phyloP scores from a whole-genome alignment of 1,284 basidiomycete species.

The Sporisorium iseilematis-ciliati region DNA sequence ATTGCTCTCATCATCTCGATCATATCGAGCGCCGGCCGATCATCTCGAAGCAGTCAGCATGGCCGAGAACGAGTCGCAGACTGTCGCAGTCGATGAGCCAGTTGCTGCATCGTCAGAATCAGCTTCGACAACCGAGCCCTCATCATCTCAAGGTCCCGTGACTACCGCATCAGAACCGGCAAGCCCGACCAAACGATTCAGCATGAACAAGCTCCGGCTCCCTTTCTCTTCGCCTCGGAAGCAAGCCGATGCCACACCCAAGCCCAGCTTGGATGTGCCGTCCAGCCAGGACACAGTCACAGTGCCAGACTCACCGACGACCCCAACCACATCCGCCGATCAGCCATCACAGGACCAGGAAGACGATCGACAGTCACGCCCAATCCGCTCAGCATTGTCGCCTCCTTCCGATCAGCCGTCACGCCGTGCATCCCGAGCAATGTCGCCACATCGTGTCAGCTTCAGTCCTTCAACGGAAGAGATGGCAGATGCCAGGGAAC shows the following conservation, averaged over 20 bases:
- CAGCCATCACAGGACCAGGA: background rate
- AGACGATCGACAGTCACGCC: background rate
- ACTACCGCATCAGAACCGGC: background rate
- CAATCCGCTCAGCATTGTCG: slow-evolving; percentile 24
- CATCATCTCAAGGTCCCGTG: background rate
- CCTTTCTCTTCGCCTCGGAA: slow-evolving; percentile 40
- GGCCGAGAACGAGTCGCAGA: slow-evolving; percentile 1
- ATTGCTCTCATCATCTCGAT: too few relatives aligned
- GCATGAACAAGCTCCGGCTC: slow-evolving; percentile 34
- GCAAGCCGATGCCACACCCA: background rate
- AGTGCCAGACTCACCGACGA: background rate
- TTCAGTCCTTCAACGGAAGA: slow-evolving; percentile 57
- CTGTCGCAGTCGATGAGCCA: background rate
- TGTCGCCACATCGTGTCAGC: slow-evolving; percentile 48
- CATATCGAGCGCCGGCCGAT: too few relatives aligned
- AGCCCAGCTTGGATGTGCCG: background rate
- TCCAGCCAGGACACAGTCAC: background rate
- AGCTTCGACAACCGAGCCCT: background rate
- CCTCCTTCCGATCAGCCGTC: slow-evolving; percentile 9
- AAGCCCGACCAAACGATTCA: slow-evolving; percentile 31
- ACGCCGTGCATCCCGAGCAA: slow-evolving; percentile 15
- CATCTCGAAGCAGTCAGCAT: slow-evolving; percentile 1
- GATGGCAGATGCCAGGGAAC: slow-evolving; percentile 39
- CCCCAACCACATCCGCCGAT: background rate
- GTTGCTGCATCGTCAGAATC: background rate